Evolutionary conservation across 202 grass and related monocot species (phyloP), one percentile per base, ranked within the genome.

Genomic region (Schoenoplectus tabernaemontani): DNA sequence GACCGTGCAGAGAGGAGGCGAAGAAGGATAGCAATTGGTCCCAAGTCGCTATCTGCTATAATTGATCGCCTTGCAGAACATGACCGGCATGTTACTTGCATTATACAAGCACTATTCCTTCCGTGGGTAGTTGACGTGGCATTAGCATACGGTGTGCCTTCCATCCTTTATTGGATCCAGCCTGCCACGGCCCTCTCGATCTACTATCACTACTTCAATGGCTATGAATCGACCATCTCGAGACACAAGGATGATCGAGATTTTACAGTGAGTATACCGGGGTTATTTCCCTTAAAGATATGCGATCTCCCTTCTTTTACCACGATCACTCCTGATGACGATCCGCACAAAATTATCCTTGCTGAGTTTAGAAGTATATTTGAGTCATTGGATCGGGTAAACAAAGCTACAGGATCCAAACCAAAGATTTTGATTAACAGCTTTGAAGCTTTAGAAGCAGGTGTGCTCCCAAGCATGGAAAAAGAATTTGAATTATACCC

Each of bases 171-270:
- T 53, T 94, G 92, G 92, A 89, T 89, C 70, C 89, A 94, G 81
- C 75, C 87, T 30, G 92, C 84, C 9, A 84, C 70, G 20, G 58
- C 83, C 2, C 82, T 94, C 1, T 76, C 88, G 24, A 66, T 80
- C 15, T 80, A 65, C 83, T 86, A 89, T 80, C 89, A 95, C 83
- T 91, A 84, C 66, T 88, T 83, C 87, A 87, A 84, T 2, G 83
- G 83, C 63, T 69, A 88, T 73, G 42, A 44, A 10, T 70, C 76
- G 6, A 38, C 70, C 64, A 71, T 93, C 77, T 48, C 53, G 12
- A 51, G 76, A 8, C 87, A 79, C 48, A 66, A 19, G 3, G 5
- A 66, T 32, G 87, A 90, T 46, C 83, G 61, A 1, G 61, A 16
- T 0, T 63, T 62, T 62, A 47, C 73, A 16, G 51, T 90, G 33